Conservation (phyloP, 2,329 filamentous ascomycete species). For the Epichloe scottii region DNA sequence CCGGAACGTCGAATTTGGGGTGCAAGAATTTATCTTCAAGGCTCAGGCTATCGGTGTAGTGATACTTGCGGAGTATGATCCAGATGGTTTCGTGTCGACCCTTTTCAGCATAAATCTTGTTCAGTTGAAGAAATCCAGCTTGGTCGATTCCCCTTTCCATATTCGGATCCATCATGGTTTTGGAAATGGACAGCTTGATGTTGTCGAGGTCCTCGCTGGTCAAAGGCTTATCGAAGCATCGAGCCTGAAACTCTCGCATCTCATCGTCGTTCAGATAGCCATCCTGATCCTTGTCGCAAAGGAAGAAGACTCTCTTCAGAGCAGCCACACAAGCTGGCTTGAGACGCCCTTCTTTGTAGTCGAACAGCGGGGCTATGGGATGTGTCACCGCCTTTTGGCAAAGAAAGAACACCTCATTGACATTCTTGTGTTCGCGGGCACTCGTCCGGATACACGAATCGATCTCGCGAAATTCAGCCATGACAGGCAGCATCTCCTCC, state of each 20-base stretch:
- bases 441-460: slow-evolving; percentile 95
- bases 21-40: slow-evolving; percentile 84
- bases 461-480: slow-evolving; percentile 98
- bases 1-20: slow-evolving; percentile 87
- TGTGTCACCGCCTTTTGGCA: slow-evolving; percentile 98
- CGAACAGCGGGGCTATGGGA: slow-evolving; percentile 89
- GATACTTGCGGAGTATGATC: slow-evolving; percentile 89
- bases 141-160: slow-evolving; percentile 65
- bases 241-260: slow-evolving; percentile 79
- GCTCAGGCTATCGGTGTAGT: slow-evolving; percentile 91
- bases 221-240: slow-evolving; percentile 83
- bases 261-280: slow-evolving; percentile 83
- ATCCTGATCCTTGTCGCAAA: slow-evolving; percentile 94
- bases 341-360: slow-evolving; percentile 80
- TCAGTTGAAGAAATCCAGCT: slow-evolving; percentile 74
- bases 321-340: slow-evolving; percentile 85
- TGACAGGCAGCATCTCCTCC: slow-evolving; percentile 95
- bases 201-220: slow-evolving; percentile 72
- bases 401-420: slow-evolving; percentile 93
- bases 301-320: slow-evolving; percentile 81
- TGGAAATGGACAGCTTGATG: slow-evolving; percentile 78
- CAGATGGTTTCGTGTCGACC: slow-evolving; percentile 96
- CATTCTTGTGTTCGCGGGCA: slow-evolving; percentile 81
- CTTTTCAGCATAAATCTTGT: slow-evolving; percentile 94
- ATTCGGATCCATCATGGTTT: slow-evolving; percentile 49